These are phyloP conservation scores for Talaromyces verruculosus DNA, from an alignment of 2,329 filamentous ascomycete genomes.

Conservation along the genomic window DNA sequence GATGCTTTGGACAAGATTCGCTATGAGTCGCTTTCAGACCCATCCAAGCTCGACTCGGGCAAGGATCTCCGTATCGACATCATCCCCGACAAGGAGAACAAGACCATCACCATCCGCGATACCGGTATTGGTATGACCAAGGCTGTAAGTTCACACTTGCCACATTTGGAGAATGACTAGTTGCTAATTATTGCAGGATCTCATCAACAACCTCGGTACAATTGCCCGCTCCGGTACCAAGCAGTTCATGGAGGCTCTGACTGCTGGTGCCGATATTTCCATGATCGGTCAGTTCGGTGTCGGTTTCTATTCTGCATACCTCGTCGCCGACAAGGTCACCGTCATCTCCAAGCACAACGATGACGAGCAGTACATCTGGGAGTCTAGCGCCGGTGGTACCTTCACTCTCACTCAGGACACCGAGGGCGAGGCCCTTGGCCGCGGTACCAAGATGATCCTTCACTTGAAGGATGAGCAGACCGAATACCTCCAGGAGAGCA, in stretches of 20 bases:
- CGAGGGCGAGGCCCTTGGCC: conserved; percentile 85
- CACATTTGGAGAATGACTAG: background rate
- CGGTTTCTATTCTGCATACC: conserved; percentile 99
- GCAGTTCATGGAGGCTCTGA: conserved; percentile 99
- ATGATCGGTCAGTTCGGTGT: conserved; percentile 99
- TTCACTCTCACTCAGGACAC: conserved; percentile 92
- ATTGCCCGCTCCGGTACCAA: conserved; percentile 99
- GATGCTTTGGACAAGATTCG: conserved; percentile 99
- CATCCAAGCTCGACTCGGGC: conserved; percentile 92
- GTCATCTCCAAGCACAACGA: conserved; percentile 99
- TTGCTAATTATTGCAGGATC: conserved; percentile 59
- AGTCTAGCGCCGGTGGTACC: conserved; percentile 94
- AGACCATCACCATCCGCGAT: conserved; percentile 96
- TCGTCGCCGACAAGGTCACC: conserved; percentile 93
- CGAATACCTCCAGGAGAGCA: conserved; percentile 97
- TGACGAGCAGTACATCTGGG: conserved; percentile 99
- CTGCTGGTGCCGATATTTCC: conserved; percentile 97
- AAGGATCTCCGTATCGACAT: conserved; percentile 99
- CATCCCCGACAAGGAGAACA: conserved; percentile 94
- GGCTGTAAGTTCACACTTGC: conserved; percentile 68
- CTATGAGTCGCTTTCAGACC: conserved; percentile 96
- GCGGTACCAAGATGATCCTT: conserved; percentile 96
- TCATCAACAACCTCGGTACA: conserved; percentile 99
- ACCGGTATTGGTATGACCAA: conserved; percentile 99
- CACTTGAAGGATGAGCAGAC: conserved; percentile 99